A percentile compares a stretch with the other conserved stretches of the same genome.
These are phyloP conservation scores for Dactylonectria macrodidyma DNA, from an alignment of 2,329 filamentous ascomycete genomes.

Conservation along the genomic window DNA sequence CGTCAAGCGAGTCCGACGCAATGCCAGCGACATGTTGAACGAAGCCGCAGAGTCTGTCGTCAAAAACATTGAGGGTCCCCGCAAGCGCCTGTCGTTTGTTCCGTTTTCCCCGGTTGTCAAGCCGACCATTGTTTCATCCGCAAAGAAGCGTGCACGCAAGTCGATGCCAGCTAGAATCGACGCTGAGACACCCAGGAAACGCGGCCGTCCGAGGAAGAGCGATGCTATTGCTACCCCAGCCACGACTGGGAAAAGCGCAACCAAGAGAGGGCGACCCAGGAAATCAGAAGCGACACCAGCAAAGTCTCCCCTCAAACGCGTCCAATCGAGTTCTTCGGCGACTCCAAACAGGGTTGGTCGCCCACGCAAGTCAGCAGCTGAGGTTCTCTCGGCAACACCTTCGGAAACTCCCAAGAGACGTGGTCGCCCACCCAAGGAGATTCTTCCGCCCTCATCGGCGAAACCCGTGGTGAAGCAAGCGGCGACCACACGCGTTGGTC, in stretches of 20 bases:
- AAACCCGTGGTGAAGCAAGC: constrained; percentile 23
- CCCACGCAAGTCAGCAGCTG: constrained; percentile 10
- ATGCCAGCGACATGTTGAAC: constrained; percentile 27
- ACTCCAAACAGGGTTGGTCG: constrained; percentile 18
- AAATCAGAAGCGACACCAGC: constrained; percentile 38
- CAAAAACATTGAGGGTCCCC: constrained; percentile 31
- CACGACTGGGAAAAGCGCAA: constrained; percentile 20
- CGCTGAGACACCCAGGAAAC: constrained; percentile 40
- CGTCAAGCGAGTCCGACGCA: constrained; percentile 35
- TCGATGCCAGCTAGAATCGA: constrained; percentile 42
- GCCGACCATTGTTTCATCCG: constrained; percentile 23
- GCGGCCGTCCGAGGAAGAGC: constrained; percentile 45
- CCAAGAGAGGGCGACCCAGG: constrained; percentile 43
- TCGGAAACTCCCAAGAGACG: constrained; percentile 41
- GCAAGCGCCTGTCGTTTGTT: constrained; percentile 31
- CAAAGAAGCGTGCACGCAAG: constrained; percentile 36
- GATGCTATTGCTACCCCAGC: constrained; percentile 38
- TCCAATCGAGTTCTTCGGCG: constrained; percentile 20
- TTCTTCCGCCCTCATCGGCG: constrained; percentile 21
- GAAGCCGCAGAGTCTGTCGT: constrained; percentile 20
- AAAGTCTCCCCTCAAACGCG: constrained; percentile 29
- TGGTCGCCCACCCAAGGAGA: constrained; percentile 42
- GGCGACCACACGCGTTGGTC: constrained; percentile 16
- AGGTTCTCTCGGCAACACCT: constrained; percentile 22
- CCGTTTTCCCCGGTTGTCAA: constrained; percentile 34